A percentile compares a stretch with the other conserved stretches of the same genome.
These are phyloP conservation scores for Ambrosiella cleistominuta DNA, from an alignment of 2,329 filamentous ascomycete species.

Conservation along the genomic window DNA sequence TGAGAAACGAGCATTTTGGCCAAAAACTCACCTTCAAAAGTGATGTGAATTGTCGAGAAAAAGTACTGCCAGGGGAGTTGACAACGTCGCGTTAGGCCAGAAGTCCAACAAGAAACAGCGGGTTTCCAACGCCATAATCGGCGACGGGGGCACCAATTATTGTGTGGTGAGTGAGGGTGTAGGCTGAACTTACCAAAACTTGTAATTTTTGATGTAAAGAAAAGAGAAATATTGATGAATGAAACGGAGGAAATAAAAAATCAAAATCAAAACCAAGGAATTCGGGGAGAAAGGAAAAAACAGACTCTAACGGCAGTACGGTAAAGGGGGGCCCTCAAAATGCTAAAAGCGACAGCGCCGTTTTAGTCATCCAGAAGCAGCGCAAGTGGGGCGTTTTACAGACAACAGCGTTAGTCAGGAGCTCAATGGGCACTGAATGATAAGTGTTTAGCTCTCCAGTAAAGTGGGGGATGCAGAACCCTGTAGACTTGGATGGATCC, in stretches of 20 bases:
- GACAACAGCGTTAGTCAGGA: background rate
- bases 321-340: too few species aligned
- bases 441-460: background rate
- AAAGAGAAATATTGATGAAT: conserved; percentile 3
- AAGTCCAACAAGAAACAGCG: background rate
- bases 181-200: too few species aligned
- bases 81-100: conserved; percentile 1
- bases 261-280: background rate
- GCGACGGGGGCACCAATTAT: background rate
- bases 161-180: background rate
- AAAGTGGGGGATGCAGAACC: conserved; percentile 2
- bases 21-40: conserved; percentile 7
- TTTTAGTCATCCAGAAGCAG: background rate
- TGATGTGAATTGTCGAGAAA: background rate
- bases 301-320: background rate
- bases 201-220: background rate
- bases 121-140: background rate
- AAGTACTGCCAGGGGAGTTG: background rate
- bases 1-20: background rate
- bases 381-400: background rate
- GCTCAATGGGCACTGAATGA: background rate
- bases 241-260: conserved; percentile 1
- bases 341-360: background rate
- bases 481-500: background rate
- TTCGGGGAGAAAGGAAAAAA: background rate